Evolutionary conservation across 805 yeast species (phyloP).

Genomic region (Myxozyma vanderwaltii): DNA sequence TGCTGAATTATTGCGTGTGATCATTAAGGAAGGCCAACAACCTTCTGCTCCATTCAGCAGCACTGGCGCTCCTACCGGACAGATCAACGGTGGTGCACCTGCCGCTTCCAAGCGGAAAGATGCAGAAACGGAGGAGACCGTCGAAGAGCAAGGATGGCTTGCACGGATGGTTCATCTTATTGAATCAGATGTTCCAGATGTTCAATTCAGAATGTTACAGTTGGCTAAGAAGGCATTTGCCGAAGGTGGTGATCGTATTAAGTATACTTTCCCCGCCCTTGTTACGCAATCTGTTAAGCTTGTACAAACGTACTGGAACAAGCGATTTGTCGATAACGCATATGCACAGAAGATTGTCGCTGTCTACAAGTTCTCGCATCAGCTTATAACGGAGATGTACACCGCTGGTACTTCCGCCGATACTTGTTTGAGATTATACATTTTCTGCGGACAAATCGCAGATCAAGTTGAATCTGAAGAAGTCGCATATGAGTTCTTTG

Average conservation of each 20-base stretch:
- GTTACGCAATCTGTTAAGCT: constrained; percentile 62
- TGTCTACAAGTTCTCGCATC: constrained; percentile 73
- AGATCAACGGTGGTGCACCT: constrained; percentile 2
- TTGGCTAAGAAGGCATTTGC: constrained; percentile 53
- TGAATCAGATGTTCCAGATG: constrained; percentile 51
- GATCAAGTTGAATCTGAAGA: constrained; percentile 74
- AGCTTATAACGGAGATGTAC: constrained; percentile 66
- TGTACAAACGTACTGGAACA: constrained; percentile 51
- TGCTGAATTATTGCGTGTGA: constrained; percentile 58
- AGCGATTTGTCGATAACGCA: constrained; percentile 34
- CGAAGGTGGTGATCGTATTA: constrained; percentile 58
- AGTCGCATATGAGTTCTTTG: constrained; percentile 82
- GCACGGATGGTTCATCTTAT: constrained; percentile 72
- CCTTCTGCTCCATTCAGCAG: constrained; percentile 36
- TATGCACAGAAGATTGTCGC: constrained; percentile 45
- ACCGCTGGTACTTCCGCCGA: constrained; percentile 45
- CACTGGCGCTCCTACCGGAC: constrained; percentile 18
- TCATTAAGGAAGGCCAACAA: constrained; percentile 49
- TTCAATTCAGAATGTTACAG: constrained; percentile 51
- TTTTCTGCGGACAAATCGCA: constrained; percentile 72
- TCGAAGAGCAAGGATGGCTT: constrained; percentile 44
- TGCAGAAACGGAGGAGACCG: constrained; percentile 47
- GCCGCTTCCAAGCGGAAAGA: constrained; percentile 26
- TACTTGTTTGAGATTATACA: constrained; percentile 49
- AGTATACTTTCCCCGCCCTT: constrained; percentile 75